Conservation (phyloP, 768 basidiomycete species). For the Antrodiella citrinella region DNA sequence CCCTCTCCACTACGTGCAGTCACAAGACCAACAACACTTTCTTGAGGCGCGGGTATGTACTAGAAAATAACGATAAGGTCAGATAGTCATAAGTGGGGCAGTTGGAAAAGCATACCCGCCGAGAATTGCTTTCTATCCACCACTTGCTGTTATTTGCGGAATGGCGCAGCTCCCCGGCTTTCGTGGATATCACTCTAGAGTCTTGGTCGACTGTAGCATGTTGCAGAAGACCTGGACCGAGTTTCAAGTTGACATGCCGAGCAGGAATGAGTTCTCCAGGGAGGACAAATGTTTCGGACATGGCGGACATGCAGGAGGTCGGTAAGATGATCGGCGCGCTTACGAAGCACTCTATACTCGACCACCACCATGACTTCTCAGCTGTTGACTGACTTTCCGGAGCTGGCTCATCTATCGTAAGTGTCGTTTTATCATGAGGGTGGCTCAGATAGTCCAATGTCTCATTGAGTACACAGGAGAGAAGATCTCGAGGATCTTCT, state of each 20-base stretch:
- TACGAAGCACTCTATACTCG: not conserved
- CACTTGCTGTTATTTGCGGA: slow-evolving; percentile 67
- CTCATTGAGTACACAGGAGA: slow-evolving; percentile 42
- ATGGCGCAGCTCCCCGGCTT: slow-evolving; percentile 45
- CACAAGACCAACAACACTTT: slow-evolving; percentile 82
- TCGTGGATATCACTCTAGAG: slow-evolving; percentile 42
- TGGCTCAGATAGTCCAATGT: no score
- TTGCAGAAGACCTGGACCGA: slow-evolving; percentile 78
- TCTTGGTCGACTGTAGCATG: slow-evolving; percentile 23
- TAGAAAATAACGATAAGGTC: slow-evolving; percentile 22
- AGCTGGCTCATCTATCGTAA: slow-evolving; percentile 68
- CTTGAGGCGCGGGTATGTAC: slow-evolving; percentile 89
- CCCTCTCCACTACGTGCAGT: slow-evolving; percentile 78
- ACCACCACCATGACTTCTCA: slow-evolving; percentile 16
- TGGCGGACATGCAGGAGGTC: not conserved
- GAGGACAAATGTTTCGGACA: slow-evolving; percentile 33
- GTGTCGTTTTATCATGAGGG: no score
- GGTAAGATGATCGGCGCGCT: not conserved
- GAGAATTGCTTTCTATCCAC: slow-evolving; percentile 85
- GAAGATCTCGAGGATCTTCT: slow-evolving; percentile 89
- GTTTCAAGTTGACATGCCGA: slow-evolving; percentile 71
- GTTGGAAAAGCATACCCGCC: slow-evolving; percentile 55
- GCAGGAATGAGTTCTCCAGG: slow-evolving; percentile 77
- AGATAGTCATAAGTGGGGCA: not conserved
- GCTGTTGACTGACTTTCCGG: slow-evolving; percentile 54